Evolutionary conservation across 73 alveolate genomes (phyloP).

Genomic region (Uronychia binucleata): DNA sequence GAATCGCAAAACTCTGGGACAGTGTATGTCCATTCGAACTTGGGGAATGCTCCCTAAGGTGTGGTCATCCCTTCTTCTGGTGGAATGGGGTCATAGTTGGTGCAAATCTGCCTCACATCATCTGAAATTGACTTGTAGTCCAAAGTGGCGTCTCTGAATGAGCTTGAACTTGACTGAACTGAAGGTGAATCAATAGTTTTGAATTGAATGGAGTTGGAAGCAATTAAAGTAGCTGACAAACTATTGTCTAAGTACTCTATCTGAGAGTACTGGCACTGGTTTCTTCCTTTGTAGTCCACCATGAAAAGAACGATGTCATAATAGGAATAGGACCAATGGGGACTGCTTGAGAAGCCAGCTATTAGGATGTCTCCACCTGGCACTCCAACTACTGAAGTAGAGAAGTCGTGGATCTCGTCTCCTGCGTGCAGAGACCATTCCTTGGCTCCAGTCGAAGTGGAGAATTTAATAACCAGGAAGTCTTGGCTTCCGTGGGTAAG

Average conservation of each 20-base stretch:
- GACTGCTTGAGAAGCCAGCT: conserved; percentile 17
- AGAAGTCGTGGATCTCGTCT: conserved; percentile 15
- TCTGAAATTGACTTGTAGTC: neutral
- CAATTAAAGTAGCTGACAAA: neutral
- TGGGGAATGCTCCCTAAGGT: conserved; percentile 21
- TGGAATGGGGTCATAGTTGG: conserved; percentile 9
- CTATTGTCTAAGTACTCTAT: neutral
- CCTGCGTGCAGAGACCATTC: conserved; percentile 9
- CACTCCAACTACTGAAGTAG: neutral
- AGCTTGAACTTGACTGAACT: neutral
- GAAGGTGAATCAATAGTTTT: neutral
- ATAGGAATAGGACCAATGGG: neutral
- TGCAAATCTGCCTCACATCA: conserved; percentile 2
- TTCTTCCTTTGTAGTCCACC: conserved; percentile 20
- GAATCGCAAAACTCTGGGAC: conserved; percentile 15
- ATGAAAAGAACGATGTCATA: conserved; percentile 5
- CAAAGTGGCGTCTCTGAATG: neutral
- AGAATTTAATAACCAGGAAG: conserved; percentile 3
- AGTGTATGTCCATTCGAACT: neutral
- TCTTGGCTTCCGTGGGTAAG: conserved; percentile 9
- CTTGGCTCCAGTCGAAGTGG: conserved; percentile 16
- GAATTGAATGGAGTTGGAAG: conserved; percentile 5
- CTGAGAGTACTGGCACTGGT: conserved; percentile 7
- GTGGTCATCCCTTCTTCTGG: conserved; percentile 19
- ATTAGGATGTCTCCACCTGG: conserved; percentile 8